These are phyloP conservation scores for Aspergillus indologenus DNA, from an alignment of 495 filamentous ascomycete species.

Conservation along the genomic window DNA sequence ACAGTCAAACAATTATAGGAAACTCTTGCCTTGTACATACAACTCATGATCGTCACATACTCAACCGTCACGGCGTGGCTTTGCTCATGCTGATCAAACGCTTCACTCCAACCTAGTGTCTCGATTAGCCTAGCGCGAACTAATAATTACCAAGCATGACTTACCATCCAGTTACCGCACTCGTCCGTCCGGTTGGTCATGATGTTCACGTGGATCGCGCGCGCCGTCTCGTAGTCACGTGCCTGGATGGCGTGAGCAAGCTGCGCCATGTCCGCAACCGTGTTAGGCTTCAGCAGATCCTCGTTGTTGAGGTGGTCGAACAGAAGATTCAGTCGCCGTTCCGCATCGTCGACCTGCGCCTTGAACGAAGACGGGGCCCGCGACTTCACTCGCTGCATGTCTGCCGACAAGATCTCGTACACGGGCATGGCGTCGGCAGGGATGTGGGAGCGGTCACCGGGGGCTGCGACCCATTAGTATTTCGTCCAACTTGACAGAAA, in stretches of 20 bases:
- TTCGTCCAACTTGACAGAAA: not conserved
- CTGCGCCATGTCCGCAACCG: conserved; percentile 65
- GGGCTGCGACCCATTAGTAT: conserved; percentile 40
- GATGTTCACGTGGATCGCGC: conserved; percentile 73
- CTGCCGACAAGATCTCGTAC: conserved; percentile 73
- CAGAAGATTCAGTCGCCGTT: conserved; percentile 83
- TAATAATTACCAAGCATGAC: conserved; percentile 33
- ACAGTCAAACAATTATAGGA: conserved; percentile 6
- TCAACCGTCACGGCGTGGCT: conserved; percentile 53
- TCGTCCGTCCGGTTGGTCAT: conserved; percentile 79
- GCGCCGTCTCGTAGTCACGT: conserved; percentile 74
- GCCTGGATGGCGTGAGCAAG: conserved; percentile 64
- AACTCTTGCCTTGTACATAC: conserved; percentile 7
- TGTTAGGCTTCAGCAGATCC: conserved; percentile 80
- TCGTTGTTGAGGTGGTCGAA: conserved; percentile 97
- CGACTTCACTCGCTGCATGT: conserved; percentile 83
- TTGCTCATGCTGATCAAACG: conserved; percentile 89
- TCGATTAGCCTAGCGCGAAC: conserved; percentile 7
- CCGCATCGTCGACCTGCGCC: conserved; percentile 84
- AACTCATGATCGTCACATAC: conserved; percentile 11
- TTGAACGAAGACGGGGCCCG: conserved; percentile 79
- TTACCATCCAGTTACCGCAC: conserved; percentile 94
- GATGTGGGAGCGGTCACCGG: conserved; percentile 90
- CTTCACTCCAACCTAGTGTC: conserved; percentile 77
- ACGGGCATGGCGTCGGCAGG: conserved; percentile 69